These are phyloP conservation scores for Leishmania amazonensis DNA, from an alignment of 208 protist species.

Conservation along the genomic window DNA sequence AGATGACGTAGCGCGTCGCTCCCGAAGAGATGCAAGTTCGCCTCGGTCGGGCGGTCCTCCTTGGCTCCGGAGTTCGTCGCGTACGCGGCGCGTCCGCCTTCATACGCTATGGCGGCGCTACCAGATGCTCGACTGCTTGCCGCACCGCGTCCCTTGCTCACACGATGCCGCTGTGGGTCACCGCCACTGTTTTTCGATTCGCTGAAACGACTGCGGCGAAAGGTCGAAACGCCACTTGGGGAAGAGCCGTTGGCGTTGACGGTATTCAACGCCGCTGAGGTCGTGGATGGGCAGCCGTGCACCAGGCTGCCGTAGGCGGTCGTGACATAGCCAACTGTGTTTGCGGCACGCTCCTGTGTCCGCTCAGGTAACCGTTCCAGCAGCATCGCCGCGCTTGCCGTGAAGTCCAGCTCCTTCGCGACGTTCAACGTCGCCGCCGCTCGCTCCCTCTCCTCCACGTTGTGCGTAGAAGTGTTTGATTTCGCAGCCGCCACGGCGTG, in stretches of 20 bases:
- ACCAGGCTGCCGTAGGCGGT: background rate
- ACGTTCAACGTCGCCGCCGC: conserved; percentile 34
- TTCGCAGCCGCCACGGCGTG: conserved; percentile 38
- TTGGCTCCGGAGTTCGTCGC: conserved; percentile 13
- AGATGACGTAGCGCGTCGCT: conserved; percentile 27
- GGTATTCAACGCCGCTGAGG: background rate
- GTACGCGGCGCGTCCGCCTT: conserved; percentile 8
- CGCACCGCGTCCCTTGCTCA: conserved; percentile 25
- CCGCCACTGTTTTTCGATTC: conserved; percentile 9
- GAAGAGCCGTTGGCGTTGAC: conserved; percentile 6
- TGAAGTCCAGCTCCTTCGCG: conserved; percentile 77
- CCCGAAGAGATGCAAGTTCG: conserved; percentile 19
- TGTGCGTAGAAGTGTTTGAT: conserved; percentile 34
- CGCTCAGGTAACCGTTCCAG: conserved; percentile 12
- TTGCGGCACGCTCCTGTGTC: conserved; percentile 4
- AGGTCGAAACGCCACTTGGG: conserved; percentile 3
- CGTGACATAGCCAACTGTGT: conserved; percentile 6
- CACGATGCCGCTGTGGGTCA: conserved; percentile 22
- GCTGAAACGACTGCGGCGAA: background rate
- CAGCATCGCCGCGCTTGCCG: conserved; percentile 19
- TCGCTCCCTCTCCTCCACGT: conserved; percentile 42
- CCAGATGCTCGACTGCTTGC: conserved; percentile 9
- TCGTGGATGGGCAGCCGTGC: conserved; percentile 13
- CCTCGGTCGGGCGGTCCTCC: conserved; percentile 21
- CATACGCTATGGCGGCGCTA: conserved; percentile 9